Evolutionary conservation across 192 early-diverging fungal species (phyloP), one percentile per base, ranked within the genome.

Genomic region (Pilaira anomala): DNA sequence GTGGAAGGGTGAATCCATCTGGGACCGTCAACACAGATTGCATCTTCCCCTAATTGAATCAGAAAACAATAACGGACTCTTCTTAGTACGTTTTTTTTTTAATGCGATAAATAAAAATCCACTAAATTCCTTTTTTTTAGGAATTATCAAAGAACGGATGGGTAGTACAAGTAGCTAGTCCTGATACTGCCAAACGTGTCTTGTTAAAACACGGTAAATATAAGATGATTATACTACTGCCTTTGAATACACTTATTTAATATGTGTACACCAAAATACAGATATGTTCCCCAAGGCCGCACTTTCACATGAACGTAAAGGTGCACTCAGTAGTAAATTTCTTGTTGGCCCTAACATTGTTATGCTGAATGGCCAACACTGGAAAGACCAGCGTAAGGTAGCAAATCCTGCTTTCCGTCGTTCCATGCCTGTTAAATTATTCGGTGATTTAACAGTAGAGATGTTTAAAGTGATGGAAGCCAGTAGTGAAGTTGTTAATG

Each of bases 391-490:
- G 19, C 30, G 53, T 33, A 55, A 8, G 16, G 53, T 13, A 7
- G 60, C 53, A 26, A 63, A 67, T 63, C 65, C 65, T 45, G 71
- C 61, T 22, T 73, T 73, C 48, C 57, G 63, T 33, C 45, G 65
- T 29, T 61, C 71, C 1, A 59, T 73, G 46, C 71, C 65, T 18
- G 54, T 63, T 0, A 56, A 58, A 7, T 19, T 63, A 1, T 73
- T 73, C 49, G 61, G 65, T 6, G 4, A 33, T 3, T 19, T 67
- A 8, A 59, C 60, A 2, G 33, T 62, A 19, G 48, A 26, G 0
- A 33, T 73, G 50, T 59, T 73, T 36, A 33, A 46, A 18, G 4
- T 4, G 4, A 46, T 46, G 33, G 65, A 60, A 1, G 25, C 30
- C 1, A 16, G 7, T 3, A 45, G 51, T 1, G 40, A 45, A 2